Percentiles rank a stretch among this genome's conserved stretches.
These are phyloP conservation scores for Aspergillus bombycis DNA, from an alignment of 2,329 filamentous ascomycete species.

Conservation along the genomic window DNA sequence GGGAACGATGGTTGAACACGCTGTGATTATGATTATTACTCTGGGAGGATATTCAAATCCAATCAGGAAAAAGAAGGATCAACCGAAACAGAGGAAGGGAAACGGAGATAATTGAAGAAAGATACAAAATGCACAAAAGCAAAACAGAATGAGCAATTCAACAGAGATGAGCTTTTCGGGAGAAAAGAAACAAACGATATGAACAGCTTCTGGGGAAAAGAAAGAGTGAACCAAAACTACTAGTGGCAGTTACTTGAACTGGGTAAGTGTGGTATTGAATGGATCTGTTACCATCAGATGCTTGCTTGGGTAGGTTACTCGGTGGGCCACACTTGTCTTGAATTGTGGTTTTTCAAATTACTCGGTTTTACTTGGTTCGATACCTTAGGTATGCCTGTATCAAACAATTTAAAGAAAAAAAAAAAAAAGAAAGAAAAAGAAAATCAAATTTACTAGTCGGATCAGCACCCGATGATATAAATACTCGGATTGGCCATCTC, in stretches of 20 bases:
- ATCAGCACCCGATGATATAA: neutral
- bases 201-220: slow-evolving; percentile 9
- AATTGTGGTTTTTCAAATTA: neutral
- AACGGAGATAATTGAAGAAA: neutral
- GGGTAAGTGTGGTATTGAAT: slow-evolving; percentile 15
- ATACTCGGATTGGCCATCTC: neutral
- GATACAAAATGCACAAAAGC: neutral
- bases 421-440: neutral
- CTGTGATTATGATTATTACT: neutral
- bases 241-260: slow-evolving; percentile 8
- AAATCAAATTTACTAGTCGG: slow-evolving; percentile 7
- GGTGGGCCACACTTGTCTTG: slow-evolving; percentile 1
- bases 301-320: neutral
- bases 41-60: neutral
- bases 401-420: neutral
- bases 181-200: slow-evolving; percentile 4
- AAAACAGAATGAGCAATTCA: neutral
- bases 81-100: neutral
- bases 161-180: neutral
- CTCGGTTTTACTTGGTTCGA: neutral
- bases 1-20: neutral
- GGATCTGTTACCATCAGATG: slow-evolving; percentile 7
- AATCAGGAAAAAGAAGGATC: neutral
- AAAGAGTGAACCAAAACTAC: neutral
- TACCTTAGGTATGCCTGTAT: neutral